Evolutionary conservation across 257 asterid genomes (phyloP).

Genomic region (Knoxia roxburghii): DNA sequence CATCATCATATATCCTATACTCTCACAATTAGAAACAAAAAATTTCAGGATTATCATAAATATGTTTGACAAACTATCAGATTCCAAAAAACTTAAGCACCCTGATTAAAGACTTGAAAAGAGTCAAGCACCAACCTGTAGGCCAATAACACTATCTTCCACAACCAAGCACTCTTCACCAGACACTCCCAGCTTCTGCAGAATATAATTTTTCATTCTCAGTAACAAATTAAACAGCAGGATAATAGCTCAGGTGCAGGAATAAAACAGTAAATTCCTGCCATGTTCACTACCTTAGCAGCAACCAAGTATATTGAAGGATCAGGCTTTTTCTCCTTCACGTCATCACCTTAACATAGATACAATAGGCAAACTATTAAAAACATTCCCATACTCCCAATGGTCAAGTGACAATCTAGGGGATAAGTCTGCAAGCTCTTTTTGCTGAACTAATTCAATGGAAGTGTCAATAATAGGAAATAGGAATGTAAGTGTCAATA

Average conservation of each 20-base stretch:
- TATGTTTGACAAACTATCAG: not conserved
- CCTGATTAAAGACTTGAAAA: not conserved
- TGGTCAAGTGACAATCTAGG: not conserved
- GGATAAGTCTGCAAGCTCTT: not conserved
- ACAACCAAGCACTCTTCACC: constrained; percentile 75
- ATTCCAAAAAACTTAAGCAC: not conserved
- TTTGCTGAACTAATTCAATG: not conserved
- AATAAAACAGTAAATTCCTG: constrained; percentile 1
- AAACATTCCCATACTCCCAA: not conserved
- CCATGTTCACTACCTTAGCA: constrained; percentile 44
- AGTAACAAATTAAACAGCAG: constrained; percentile 4
- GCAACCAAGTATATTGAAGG: constrained; percentile 83
- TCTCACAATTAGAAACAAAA: not conserved
- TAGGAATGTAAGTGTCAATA: no score
- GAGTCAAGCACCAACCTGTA: constrained; percentile 50
- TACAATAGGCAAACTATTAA: constrained; percentile 1
- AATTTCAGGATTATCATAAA: not conserved
- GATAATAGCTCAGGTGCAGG: constrained; percentile 6
- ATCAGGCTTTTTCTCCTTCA: constrained; percentile 87
- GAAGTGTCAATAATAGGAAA: not conserved
- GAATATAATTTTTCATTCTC: constrained; percentile 12
- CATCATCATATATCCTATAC: not conserved
- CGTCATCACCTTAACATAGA: constrained; percentile 70
- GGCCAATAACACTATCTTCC: constrained; percentile 95
- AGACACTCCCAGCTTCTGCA: constrained; percentile 65